Conservation (phyloP, 2,329 filamentous ascomycete species). For the Dactylonectria estremocensis region DNA sequence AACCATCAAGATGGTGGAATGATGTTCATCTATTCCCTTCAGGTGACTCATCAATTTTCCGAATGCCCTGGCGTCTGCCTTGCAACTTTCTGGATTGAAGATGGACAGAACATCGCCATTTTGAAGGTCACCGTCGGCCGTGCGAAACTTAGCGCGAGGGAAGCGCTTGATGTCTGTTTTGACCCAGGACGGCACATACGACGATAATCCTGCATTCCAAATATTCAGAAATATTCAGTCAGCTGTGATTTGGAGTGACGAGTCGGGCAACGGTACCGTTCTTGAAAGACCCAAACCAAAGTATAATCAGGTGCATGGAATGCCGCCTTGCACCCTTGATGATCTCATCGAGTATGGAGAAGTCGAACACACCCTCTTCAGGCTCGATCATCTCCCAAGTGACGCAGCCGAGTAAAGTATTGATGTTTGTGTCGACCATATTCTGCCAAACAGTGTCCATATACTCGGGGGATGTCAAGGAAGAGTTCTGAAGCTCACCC, state of each 20-base stretch:
- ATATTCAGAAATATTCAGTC: background rate
- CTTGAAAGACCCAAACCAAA: conserved; percentile 53
- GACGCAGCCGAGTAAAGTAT: conserved; percentile 54
- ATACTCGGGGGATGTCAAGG: conserved; percentile 48
- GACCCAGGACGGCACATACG: conserved; percentile 47
- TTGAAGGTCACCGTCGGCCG: conserved; percentile 43
- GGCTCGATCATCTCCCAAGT: conserved; percentile 56
- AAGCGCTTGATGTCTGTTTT: conserved; percentile 47
- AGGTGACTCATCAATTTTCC: conserved; percentile 49
- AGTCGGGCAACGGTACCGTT: conserved; percentile 43
- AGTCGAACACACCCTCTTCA: conserved; percentile 51
- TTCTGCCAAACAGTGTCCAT: conserved; percentile 49
- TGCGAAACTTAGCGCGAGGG: conserved; percentile 47
- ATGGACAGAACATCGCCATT: conserved; percentile 49
- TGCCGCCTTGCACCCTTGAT: conserved; percentile 49
- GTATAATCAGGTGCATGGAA: conserved; percentile 45
- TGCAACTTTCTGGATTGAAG: conserved; percentile 23
- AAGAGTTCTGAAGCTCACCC: conserved; percentile 54
- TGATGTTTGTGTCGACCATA: conserved; percentile 50
- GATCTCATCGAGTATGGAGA: conserved; percentile 51
- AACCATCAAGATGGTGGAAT: conserved; percentile 64
- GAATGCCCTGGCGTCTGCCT: conserved; percentile 47
- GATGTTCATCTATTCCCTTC: conserved; percentile 57
- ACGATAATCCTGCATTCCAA: conserved; percentile 41
- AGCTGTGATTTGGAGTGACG: background rate